phyloP scores from a whole-genome alignment of 2,329 filamentous ascomycete genomes.

The Cordyceps fumosorosea region DNA sequence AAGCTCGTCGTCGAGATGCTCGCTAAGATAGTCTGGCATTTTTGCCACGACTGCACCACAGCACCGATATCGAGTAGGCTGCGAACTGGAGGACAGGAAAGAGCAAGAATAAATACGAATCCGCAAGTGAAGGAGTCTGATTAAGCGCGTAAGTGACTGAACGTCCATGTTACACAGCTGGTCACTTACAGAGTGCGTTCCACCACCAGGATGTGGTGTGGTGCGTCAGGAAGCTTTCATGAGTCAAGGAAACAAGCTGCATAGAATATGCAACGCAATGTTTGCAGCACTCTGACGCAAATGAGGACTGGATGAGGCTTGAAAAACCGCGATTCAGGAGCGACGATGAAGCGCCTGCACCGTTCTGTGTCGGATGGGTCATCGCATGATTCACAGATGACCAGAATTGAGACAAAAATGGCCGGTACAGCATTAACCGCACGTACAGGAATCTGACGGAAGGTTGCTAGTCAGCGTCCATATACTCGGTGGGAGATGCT shows the following conservation, averaged over 20 bases:
- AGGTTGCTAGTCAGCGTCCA: background rate
- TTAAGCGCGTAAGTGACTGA: background rate
- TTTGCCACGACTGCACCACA: background rate
- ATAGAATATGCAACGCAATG: slow-evolving; percentile 25
- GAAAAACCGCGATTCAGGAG: background rate
- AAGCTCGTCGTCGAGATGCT: background rate
- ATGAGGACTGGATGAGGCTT: background rate
- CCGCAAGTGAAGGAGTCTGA: background rate
- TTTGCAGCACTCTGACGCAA: slow-evolving; percentile 22
- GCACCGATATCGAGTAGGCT: background rate
- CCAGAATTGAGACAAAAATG: background rate
- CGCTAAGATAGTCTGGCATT: background rate
- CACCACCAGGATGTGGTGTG: slow-evolving; percentile 31
- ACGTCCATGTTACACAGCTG: background rate
- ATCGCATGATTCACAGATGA: background rate
- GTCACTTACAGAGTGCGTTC: slow-evolving; percentile 30
- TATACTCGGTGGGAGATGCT: background rate
- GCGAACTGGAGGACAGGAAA: background rate
- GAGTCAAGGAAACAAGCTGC: slow-evolving; percentile 24
- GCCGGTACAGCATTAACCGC: background rate
- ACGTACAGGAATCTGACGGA: background rate
- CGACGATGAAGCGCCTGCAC: background rate
- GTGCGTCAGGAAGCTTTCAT: slow-evolving; percentile 23
- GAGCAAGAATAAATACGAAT: background rate
- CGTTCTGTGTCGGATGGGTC: background rate